These are phyloP conservation scores for Cucumis hystrix DNA, from an alignment of 306 rosid genomes.

Conservation along the genomic window DNA sequence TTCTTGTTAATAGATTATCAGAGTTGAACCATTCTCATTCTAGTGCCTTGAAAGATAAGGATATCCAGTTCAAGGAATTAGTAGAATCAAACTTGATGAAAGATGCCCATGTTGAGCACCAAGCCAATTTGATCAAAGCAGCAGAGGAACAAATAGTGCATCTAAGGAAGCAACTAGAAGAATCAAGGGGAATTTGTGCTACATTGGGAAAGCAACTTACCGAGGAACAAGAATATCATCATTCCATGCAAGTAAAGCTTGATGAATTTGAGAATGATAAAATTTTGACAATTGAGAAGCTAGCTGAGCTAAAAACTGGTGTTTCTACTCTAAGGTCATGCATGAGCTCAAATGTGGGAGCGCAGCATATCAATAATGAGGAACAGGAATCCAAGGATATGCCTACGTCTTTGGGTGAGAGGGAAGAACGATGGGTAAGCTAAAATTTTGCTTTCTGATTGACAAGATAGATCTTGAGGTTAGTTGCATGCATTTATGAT, in stretches of 20 bases:
- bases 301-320: constrained; percentile 56
- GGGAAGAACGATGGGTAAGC: constrained; percentile 50
- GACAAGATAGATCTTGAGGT: constrained; percentile 17
- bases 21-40: constrained; percentile 38
- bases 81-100: constrained; percentile 33
- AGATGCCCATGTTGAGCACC: constrained; percentile 40
- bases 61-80: constrained; percentile 33
- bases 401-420: constrained; percentile 21
- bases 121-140: constrained; percentile 34
- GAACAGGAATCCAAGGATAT: constrained; percentile 23
- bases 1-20: constrained; percentile 58
- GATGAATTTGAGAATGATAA: constrained; percentile 41
- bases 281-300: constrained; percentile 60
- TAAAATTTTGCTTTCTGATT: constrained; percentile 23
- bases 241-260: constrained; percentile 41
- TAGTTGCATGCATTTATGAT: constrained; percentile 18
- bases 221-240: constrained; percentile 42
- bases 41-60: constrained; percentile 34
- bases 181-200: constrained; percentile 33
- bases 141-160: constrained; percentile 27
- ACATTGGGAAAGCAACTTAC: constrained; percentile 39
- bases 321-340: constrained; percentile 60
- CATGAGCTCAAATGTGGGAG: constrained; percentile 37
- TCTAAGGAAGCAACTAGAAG: constrained; percentile 24
- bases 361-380: constrained; percentile 26